Evolutionary conservation across 768 basidiomycete species (phyloP).

Genomic region (Collybiopsis confluens): DNA sequence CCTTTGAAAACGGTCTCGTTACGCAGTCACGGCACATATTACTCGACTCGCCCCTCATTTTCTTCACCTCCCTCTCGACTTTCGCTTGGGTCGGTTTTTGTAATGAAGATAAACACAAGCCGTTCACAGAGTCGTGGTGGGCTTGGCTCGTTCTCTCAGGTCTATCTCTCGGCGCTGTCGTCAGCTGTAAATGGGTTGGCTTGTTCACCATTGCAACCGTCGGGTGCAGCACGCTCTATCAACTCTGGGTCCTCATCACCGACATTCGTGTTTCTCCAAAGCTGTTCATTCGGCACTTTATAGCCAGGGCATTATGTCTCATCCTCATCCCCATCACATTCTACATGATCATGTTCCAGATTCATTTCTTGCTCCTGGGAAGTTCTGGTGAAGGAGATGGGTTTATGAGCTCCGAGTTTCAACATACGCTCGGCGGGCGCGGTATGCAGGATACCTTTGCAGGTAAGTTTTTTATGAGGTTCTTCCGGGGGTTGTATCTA

Average conservation of each 20-base stretch:
- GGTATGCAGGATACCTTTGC: constrained; percentile 93
- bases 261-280: constrained; percentile 75
- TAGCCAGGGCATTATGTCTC: constrained; percentile 84
- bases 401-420: constrained; percentile 99
- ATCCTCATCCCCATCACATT: constrained; percentile 82
- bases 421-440: constrained; percentile 87
- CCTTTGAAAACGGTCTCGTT: constrained; percentile 93
- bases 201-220: constrained; percentile 96
- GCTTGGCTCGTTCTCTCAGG: constrained; percentile 85
- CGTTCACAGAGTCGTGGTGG: constrained; percentile 92
- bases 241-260: constrained; percentile 87
- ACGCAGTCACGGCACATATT: constrained; percentile 97
- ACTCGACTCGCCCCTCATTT: constrained; percentile 95
- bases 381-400: constrained; percentile 96
- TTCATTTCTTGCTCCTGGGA: constrained; percentile 87
- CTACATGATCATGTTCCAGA: constrained; percentile 96
- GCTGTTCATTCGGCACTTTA: constrained; percentile 79
- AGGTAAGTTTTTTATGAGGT: constrained; percentile 21
- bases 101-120: constrained; percentile 81
- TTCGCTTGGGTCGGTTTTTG: constrained; percentile 89
- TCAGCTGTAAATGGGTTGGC: constrained; percentile 97
- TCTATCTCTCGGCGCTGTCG: constrained; percentile 85
- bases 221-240: constrained; percentile 77
- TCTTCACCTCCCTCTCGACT: constrained; percentile 89
- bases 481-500: not conserved